These are phyloP conservation scores for Aspergillus bertholletiae DNA, from an alignment of 495 filamentous ascomycete genomes.

Conservation along the genomic window DNA sequence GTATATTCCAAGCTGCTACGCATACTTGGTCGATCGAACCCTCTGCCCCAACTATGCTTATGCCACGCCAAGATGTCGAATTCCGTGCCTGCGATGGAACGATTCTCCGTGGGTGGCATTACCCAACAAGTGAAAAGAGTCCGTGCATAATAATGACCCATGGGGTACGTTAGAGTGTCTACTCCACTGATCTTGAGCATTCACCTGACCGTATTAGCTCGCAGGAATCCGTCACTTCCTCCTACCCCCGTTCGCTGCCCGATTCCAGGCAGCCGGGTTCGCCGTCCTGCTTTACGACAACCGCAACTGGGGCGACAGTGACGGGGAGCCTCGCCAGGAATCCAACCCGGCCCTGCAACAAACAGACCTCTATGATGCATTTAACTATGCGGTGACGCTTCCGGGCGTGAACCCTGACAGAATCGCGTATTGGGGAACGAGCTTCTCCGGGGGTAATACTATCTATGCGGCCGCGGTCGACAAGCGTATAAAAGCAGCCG, in stretches of 20 bases:
- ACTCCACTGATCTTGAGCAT: too few relatives aligned
- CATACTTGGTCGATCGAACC: too few relatives aligned
- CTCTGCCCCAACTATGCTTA: too few relatives aligned
- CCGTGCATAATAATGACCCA: too few relatives aligned
- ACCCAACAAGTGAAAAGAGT: too few relatives aligned
- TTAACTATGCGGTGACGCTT: constrained; percentile 23
- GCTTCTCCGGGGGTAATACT: constrained; percentile 28
- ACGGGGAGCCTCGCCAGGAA: constrained; percentile 27
- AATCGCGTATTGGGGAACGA: constrained; percentile 33
- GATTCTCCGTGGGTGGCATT: too few relatives aligned
- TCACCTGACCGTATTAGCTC: too few relatives aligned
- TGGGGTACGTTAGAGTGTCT: too few relatives aligned
- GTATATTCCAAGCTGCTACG: too few relatives aligned
- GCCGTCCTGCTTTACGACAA: constrained; percentile 32
- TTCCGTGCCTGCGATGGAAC: too few relatives aligned
- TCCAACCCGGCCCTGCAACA: constrained; percentile 25
- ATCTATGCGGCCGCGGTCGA: constrained; percentile 29
- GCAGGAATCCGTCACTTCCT: not conserved
- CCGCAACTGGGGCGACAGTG: constrained; percentile 32
- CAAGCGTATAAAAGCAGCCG: constrained; percentile 29
- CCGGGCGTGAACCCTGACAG: constrained; percentile 19
- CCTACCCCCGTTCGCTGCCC: constrained; percentile 17
- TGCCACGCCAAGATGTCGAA: too few relatives aligned
- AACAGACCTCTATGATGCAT: constrained; percentile 27
- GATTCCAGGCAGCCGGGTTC: constrained; percentile 24